A percentile compares a stretch with the other conserved stretches of the same genome.
phyloP scores from a whole-genome alignment of 164 flowering plant genomes.

The Pachysandra terminalis region DNA sequence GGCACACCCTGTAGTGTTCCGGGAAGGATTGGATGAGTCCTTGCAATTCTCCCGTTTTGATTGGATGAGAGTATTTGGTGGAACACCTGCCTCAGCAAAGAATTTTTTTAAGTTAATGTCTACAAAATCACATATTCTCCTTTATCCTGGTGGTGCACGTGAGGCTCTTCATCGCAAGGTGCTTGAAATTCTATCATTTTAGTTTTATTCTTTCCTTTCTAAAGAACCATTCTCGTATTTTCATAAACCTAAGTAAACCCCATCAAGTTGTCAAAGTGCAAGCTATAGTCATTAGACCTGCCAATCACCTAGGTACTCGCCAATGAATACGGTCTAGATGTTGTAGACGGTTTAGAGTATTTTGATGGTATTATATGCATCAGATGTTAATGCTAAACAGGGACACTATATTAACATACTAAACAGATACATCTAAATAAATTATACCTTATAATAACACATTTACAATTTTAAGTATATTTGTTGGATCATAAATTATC shows the following conservation, averaged over 20 bases:
- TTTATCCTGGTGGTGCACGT: constrained; percentile 98
- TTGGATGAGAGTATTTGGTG: constrained; percentile 62
- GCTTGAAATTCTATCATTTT: background rate
- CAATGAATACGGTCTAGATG: too few species aligned
- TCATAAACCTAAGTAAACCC: background rate
- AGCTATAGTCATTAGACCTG: background rate
- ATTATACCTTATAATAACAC: too few species aligned
- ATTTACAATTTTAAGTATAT: too few species aligned
- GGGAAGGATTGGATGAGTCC: constrained; percentile 15
- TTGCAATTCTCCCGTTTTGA: constrained; percentile 31
- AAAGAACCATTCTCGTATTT: background rate
- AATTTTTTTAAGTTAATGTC: constrained; percentile 66
- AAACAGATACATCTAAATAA: too few species aligned
- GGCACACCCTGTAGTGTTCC: constrained; percentile 73
- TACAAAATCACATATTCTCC: constrained; percentile 69
- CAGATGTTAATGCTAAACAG: too few species aligned
- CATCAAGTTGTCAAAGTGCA: background rate
- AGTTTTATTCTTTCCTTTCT: background rate
- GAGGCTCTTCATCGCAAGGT: constrained; percentile 96
- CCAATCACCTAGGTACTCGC: background rate
- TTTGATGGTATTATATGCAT: too few species aligned
- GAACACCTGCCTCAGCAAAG: constrained; percentile 62
- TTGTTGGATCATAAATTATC: too few species aligned
- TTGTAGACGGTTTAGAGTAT: too few species aligned
- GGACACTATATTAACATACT: too few species aligned